Evolutionary conservation across 805 yeast genomes (phyloP), one percentile per base, ranked within the genome.

Genomic region (Tetrapisispora taiwanensis): DNA sequence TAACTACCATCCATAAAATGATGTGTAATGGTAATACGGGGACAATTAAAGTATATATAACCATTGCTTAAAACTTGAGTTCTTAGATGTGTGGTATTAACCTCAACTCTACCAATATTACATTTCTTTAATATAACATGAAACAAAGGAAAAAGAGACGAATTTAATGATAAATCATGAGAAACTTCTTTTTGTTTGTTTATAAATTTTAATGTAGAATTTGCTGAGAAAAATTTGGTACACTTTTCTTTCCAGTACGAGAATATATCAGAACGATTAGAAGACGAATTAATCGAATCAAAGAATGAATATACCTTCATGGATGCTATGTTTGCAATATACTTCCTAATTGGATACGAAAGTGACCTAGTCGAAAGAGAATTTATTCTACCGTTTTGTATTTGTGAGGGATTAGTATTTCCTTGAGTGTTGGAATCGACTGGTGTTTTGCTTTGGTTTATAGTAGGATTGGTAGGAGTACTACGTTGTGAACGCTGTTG

Each of bases 1-100:
- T 73, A 72, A 3, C 89, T 79, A 0, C 92, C 94, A 61, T 85
- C 95, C 2, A 66, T 61, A 56, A 78, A 84, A 59, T 74, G 69
- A 50, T 71, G 74, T 15, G 73, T 66, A 38, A 73, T 60, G 1
- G 74, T 63, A 30, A 73, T 67, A 36, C 76, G 65, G 12, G 76
- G 68, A 39, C 79, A 72, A 34, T 77, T 81, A 30, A 80, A 59
- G 43, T 72, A 69, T 0, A 78, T 72, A 5, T 74, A 68, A 0
- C 79, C 79, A 48, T 74, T 70, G 4, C 76, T 70, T 39, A 78
- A 56, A 1, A 73, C 72, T 46, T 74, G 74, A 6, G 81, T 78
- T 30, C 74, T 67, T 26, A 75, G 48, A 48, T 71, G 63, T 20
- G 70, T 70, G 2, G 78, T 74, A 7, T 69, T 65, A 5, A 78